Percentiles rank a stretch among this genome's conserved stretches.
Evolutionary conservation across 805 yeast species (phyloP).

Genomic region (Pichia cabralensis): DNA sequence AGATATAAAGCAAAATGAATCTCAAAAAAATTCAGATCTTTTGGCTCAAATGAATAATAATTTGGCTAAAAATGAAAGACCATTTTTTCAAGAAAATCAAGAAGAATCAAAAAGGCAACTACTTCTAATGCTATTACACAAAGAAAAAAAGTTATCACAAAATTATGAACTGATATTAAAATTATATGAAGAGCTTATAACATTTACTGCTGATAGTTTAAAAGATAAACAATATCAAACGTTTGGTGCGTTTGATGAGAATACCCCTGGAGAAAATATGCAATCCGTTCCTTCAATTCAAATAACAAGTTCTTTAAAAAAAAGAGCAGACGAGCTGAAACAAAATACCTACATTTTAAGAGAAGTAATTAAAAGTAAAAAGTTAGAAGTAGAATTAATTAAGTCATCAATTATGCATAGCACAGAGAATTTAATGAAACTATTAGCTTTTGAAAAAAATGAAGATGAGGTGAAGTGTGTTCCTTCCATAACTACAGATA

Average conservation of each 20-base stretch:
- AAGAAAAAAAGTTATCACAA: slow-evolving; percentile 7
- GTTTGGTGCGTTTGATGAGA: slow-evolving; percentile 2
- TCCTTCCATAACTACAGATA: no score
- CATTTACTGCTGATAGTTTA: slow-evolving; percentile 4
- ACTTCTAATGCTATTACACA: no score
- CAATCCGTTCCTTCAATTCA: slow-evolving; percentile 1
- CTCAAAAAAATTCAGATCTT: not conserved
- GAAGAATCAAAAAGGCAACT: no score
- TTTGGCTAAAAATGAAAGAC: no score
- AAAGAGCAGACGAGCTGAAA: not conserved
- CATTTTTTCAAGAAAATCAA: no score
- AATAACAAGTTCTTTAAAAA: not conserved
- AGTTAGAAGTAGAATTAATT: not conserved
- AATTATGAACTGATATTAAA: slow-evolving; percentile 7
- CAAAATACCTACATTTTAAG: slow-evolving; percentile 3
- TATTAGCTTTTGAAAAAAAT: no score
- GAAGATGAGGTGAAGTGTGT: no score
- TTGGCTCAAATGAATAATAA: no score
- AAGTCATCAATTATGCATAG: slow-evolving; percentile 11
- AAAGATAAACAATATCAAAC: slow-evolving; percentile 3
- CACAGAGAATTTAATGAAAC: slow-evolving; percentile 15
- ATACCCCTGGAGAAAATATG: not conserved
- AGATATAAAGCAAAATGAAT: no score
- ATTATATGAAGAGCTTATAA: slow-evolving; percentile 11
- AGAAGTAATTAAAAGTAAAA: not conserved